Evolutionary conservation across 1,284 basidiomycete genomes (phyloP).

Genomic region (Ceratobasidium sp.): DNA sequence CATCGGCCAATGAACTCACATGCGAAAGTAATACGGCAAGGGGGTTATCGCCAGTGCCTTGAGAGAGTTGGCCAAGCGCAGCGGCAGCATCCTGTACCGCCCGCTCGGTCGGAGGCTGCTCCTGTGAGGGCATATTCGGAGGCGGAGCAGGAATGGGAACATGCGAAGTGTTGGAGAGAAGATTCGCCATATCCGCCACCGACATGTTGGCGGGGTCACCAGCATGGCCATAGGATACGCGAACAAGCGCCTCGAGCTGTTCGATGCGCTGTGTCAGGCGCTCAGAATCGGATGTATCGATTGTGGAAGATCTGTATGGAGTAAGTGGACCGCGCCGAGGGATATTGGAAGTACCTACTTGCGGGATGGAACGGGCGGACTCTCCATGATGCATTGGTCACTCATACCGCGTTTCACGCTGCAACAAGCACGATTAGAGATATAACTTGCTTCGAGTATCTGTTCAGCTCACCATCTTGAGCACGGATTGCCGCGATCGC

Average conservation of each 20-base stretch:
- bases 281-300: conserved; percentile 28
- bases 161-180: conserved; percentile 5
- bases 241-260: conserved; percentile 34
- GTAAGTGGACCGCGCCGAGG: background rate
- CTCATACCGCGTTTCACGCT: conserved; percentile 34
- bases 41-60: conserved; percentile 25
- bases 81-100: conserved; percentile 30
- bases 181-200: conserved; percentile 26
- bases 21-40: conserved; percentile 27
- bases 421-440: background rate
- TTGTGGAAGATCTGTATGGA: conserved; percentile 1
- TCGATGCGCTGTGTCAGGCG: conserved; percentile 26
- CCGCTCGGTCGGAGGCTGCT: conserved; percentile 13
- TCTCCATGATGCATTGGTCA: conserved; percentile 31
- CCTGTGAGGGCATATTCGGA: background rate
- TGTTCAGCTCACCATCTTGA: conserved; percentile 26
- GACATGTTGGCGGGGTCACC: conserved; percentile 26
- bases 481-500: conserved; percentile 33
- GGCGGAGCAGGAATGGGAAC: background rate
- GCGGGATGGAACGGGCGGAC: conserved; percentile 16
- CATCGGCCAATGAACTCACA: background rate
- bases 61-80: conserved; percentile 28
- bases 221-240: conserved; percentile 25
- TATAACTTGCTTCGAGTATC: background rate
- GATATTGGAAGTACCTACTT: conserved; percentile 4